Evolutionary conservation across 2,329 filamentous ascomycete genomes (phyloP), one percentile per base, ranked within the genome.

Genomic region (Talaromyces sp.): DNA sequence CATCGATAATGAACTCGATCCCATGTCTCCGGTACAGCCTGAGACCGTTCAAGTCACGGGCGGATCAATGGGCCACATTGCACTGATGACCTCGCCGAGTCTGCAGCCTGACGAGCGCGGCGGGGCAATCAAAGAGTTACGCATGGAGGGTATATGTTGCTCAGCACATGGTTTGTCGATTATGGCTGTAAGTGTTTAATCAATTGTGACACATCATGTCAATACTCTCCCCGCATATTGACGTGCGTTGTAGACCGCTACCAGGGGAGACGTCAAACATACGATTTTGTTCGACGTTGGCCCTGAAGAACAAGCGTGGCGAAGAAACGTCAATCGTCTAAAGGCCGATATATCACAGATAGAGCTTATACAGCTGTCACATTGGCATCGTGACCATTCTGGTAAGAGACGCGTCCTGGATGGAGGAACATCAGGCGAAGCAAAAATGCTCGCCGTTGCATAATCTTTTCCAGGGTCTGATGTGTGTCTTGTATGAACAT

Each of bases 331-430:
- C 3, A 75, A 69, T 4, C 73, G 81, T 1, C 67, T 83, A 19
- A 67, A 72, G 27, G 70, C 77, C 1, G 73, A 81, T 64, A 67
- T 82, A 3, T 68, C 74, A 1, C 64, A 67, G 0, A 71, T 84
- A 26, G 81, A 83, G 63, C 60, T 77, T 14, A 75, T 83, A 21
- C 75, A 81, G 54, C 69, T 84, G 26, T 81, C 79, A 5, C 79
- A 83, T 64, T 83, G 82, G 82, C 80, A 85, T 69, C 75, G 81
- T 43, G 80, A 85, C 63, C 80, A 85, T 63, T 82, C 80, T 27
- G 80, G 80, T 76, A 56, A n/a, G 65, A 52, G 24, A 29, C 48
- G 11, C 7, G 21, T 21, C 43, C 10, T 46, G 14, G 2, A 52
- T 8, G 17, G 35, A 9, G 6, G 17, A n/a, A n/a, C 12, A 5